These are phyloP conservation scores for Dispira simplex DNA, from an alignment of 192 early-diverging fungal species.

Conservation along the genomic window DNA sequence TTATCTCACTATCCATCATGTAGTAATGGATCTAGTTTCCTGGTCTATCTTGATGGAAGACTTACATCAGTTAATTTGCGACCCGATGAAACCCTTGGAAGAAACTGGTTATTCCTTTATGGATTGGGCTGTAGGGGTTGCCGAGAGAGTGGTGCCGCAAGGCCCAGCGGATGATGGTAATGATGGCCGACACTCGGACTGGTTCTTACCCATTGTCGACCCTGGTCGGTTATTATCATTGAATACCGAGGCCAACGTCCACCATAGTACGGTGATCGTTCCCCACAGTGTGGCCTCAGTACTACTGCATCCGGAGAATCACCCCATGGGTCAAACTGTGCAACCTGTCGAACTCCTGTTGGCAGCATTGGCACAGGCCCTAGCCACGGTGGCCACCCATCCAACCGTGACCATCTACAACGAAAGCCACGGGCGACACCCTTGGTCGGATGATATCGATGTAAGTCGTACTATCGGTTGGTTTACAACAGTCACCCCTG, in stretches of 20 bases:
- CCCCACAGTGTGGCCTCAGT: background rate
- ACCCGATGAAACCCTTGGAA: slow-evolving; percentile 10
- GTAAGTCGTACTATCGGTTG: too few species aligned
- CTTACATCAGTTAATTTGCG: slow-evolving; percentile 10
- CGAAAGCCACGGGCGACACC: too few species aligned
- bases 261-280: background rate
- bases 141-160: too few species aligned
- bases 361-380: background rate
- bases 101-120: slow-evolving; percentile 7
- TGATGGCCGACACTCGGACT: background rate
- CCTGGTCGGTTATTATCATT: background rate
- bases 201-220: too few species aligned
- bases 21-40: slow-evolving; percentile 19
- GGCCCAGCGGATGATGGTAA: background rate
- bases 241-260: background rate
- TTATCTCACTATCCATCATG: slow-evolving; percentile 16
- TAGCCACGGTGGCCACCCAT: too few species aligned
- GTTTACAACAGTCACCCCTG: too few species aligned
- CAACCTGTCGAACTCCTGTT: too few species aligned
- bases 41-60: slow-evolving; percentile 19
- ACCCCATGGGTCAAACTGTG: background rate
- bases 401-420: too few species aligned
- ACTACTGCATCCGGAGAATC: background rate
- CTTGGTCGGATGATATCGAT: too few species aligned
- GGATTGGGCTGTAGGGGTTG: too few species aligned